Evolutionary conservation across 129 eudicot genomes (phyloP), one percentile per base, ranked within the genome.

Genomic region (Smallanthus sonchifolius): DNA sequence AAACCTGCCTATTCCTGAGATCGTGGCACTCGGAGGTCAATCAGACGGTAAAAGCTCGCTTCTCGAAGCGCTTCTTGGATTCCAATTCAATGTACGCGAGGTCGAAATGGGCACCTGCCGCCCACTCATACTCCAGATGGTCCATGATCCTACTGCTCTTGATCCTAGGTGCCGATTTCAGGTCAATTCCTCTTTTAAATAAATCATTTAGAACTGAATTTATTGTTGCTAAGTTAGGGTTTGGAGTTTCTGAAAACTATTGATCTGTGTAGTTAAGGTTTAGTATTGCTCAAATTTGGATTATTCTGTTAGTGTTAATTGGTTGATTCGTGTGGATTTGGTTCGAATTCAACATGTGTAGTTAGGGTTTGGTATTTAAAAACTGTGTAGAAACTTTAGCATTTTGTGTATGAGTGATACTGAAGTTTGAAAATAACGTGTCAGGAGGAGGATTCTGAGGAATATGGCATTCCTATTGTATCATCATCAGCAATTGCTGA

Each of bases 81-180:
- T 93, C 80, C 89, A 96, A 2, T 94, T 94, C 70, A 94, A 94
- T 77, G 96, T 94, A 9, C 83, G 98, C 1, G 98, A 94, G 65
- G 98, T 94, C 16, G 98, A 94, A 75, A 94, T 94, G 98, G 98
- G 98, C 0, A 94, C 98, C 3, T 78, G 98, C 7, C 81, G 98
- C 16, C 98, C 98, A 4, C 90, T 94, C 77, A 85, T 94, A 35
- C 86, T 94, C 10, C 98, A 94, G 81, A 94, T 94, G 98, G 86
- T 94, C 62, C 98, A 94, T 70, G 97, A 94, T 45, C 79, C 92
- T 7, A 54, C 88, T 6, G 98, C 98, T 13, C 71, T 82, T 7
- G 96, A 94, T 34, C 98, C 98, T 2, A 79, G 89, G 6, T 94
- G 98, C 74, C 89, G 96, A 1, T 94, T 94, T 82, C 98, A 93